phyloP scores from a whole-genome alignment of 2,329 filamentous ascomycete genomes.

The Aspergillus sojae region DNA sequence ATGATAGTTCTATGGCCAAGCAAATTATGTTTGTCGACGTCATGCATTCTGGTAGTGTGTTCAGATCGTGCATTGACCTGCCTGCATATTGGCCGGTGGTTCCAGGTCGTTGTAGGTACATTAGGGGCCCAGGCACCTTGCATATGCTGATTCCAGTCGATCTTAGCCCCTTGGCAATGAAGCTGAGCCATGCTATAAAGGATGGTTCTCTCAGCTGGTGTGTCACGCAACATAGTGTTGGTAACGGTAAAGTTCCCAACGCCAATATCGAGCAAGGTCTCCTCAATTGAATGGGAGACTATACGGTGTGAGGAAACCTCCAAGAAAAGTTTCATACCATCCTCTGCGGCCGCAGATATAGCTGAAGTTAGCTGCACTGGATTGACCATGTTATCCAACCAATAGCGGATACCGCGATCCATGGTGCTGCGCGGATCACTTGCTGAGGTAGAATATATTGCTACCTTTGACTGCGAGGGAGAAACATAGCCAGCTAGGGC shows the following conservation, averaged over 20 bases:
- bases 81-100: slow-evolving; percentile 13
- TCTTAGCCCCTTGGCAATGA: slow-evolving; percentile 31
- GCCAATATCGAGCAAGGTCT: slow-evolving; percentile 38
- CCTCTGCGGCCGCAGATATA: slow-evolving; percentile 38
- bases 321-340: slow-evolving; percentile 44
- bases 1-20: slow-evolving; percentile 35
- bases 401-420: slow-evolving; percentile 30
- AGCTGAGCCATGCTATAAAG: slow-evolving; percentile 33
- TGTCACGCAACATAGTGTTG: slow-evolving; percentile 35
- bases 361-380: slow-evolving; percentile 41
- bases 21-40: slow-evolving; percentile 40
- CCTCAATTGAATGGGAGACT: slow-evolving; percentile 45
- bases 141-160: slow-evolving; percentile 31
- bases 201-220: slow-evolving; percentile 29
- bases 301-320: slow-evolving; percentile 49
- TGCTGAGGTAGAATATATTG: slow-evolving; percentile 18
- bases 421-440: slow-evolving; percentile 20
- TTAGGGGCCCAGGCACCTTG: slow-evolving; percentile 27
- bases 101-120: slow-evolving; percentile 31
- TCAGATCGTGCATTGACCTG: slow-evolving; percentile 11
- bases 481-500: slow-evolving; percentile 22
- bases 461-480: slow-evolving; percentile 21
- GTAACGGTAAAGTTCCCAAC: slow-evolving; percentile 36
- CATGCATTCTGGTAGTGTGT: slow-evolving; percentile 23
- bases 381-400: slow-evolving; percentile 40